phyloP scores from a whole-genome alignment of 805 yeast species.

The Blastobotrys muscicola region DNA sequence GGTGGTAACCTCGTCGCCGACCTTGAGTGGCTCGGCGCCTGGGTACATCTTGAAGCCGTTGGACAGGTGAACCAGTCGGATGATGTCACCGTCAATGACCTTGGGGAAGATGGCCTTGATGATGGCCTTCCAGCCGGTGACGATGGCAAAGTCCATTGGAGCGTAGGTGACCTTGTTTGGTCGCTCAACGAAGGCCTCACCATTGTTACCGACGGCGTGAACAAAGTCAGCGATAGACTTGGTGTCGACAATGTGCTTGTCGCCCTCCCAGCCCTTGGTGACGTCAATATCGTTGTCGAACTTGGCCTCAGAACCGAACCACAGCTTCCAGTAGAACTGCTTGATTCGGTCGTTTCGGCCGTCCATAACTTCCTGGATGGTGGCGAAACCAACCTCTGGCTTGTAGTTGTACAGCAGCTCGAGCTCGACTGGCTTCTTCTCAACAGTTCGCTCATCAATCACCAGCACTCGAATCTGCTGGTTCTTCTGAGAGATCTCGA shows the following conservation, averaged over 20 bases:
- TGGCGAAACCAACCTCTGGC: slow-evolving; percentile 90
- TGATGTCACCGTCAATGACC: slow-evolving; percentile 90
- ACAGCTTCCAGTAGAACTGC: slow-evolving; percentile 92
- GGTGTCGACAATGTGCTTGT: slow-evolving; percentile 54
- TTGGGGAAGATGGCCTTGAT: slow-evolving; percentile 97
- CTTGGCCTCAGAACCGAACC: slow-evolving; percentile 61
- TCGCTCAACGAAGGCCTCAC: slow-evolving; percentile 90
- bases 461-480: slow-evolving; percentile 57
- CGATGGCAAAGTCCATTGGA: slow-evolving; percentile 99
- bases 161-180: slow-evolving; percentile 69
- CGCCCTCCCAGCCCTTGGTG: slow-evolving; percentile 61
- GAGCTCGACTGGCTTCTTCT: slow-evolving; percentile 62
- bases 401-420: slow-evolving; percentile 70
- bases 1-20: slow-evolving; percentile 77
- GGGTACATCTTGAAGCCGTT: slow-evolving; percentile 91
- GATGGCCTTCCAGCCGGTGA: slow-evolving; percentile 96
- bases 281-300: slow-evolving; percentile 55
- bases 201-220: slow-evolving; percentile 93
- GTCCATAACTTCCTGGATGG: slow-evolving; percentile 81
- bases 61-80: slow-evolving; percentile 88
- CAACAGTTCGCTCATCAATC: slow-evolving; percentile 83
- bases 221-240: slow-evolving; percentile 84
- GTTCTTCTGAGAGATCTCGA: slow-evolving; percentile 43
- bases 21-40: slow-evolving; percentile 81
- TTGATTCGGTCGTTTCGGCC: slow-evolving; percentile 90